These are phyloP conservation scores for Lachnellula cervina DNA, from an alignment of 2,329 filamentous ascomycete genomes.

Conservation along the genomic window DNA sequence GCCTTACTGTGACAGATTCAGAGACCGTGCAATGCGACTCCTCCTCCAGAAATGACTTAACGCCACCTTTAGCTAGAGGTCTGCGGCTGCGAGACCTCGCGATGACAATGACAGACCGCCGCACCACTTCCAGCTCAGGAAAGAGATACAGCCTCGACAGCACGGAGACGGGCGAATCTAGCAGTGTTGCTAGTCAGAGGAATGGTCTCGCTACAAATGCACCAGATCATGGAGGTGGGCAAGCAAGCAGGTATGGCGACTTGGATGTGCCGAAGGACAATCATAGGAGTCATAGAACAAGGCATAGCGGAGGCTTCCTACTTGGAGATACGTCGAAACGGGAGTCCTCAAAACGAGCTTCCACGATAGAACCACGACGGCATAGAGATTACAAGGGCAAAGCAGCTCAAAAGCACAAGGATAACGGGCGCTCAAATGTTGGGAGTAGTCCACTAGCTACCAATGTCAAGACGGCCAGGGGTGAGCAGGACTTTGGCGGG, in stretches of 20 bases:
- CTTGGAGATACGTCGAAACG: constrained; percentile 15
- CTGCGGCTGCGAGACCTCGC: constrained; percentile 1
- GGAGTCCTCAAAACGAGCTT: not conserved
- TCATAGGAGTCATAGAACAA: constrained; percentile 27
- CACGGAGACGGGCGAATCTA: constrained; percentile 44
- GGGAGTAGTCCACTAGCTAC: constrained; percentile 25
- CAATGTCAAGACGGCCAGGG: constrained; percentile 16
- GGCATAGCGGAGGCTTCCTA: constrained; percentile 29
- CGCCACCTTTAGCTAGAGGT: constrained; percentile 4
- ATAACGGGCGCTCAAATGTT: constrained; percentile 24
- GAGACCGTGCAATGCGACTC: too few species aligned
- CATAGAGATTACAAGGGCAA: constrained; percentile 26
- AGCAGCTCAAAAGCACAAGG: constrained; percentile 10
- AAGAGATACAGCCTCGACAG: constrained; percentile 34
- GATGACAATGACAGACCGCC: constrained; percentile 25
- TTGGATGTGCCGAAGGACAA: constrained; percentile 12
- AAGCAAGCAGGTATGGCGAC: not conserved
- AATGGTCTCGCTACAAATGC: constrained; percentile 16
- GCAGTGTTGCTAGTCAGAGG: constrained; percentile 32
- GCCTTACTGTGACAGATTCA: too few species aligned
- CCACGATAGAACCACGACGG: constrained; percentile 2
- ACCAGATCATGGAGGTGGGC: constrained; percentile 1
- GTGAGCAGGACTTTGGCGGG: constrained; percentile 2
- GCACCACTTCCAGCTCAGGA: constrained; percentile 17
- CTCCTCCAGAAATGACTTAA: constrained; percentile 10